Evolutionary conservation across 2,329 filamentous ascomycete genomes (phyloP), one percentile per base, ranked within the genome.

Genomic region (Microsporum ferrugineum): DNA sequence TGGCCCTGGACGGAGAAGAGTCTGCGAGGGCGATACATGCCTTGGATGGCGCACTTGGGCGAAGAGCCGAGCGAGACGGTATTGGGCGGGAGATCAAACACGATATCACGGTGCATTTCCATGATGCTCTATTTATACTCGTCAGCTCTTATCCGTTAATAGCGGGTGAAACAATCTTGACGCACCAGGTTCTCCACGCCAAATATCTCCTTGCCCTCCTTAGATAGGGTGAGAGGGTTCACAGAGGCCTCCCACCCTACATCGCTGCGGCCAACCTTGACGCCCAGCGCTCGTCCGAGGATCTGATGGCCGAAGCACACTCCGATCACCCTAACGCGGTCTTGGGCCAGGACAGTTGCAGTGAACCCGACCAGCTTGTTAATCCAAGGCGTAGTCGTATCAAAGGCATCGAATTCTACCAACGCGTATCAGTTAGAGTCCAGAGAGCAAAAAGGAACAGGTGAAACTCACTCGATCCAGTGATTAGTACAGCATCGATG

Each of bases 241-340:
- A 94, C 89, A 57, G 87, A 84, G n/a, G 88, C 77, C 75, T 95
- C 91, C 91, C 90, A 95, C 1, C 89, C 89, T 23, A 76, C 72
- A 29, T 84, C 79, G 70, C 83, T 88, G 60, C 84, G 77, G 39
- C 79, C 85, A 1, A 95, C 87, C 66, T 82, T 81, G 23, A 76
- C 81, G 2, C 84, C 88, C 66, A 91, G 71, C 0, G 89, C 88
- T 59, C 89, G 80, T 0, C 82, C 89, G 49, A 94, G 76, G 68
- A 95, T 91, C 76, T 95, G 89, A 71, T 95, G 90, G 3, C 90
- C 90, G 72, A 92, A 95, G 74, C 90, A 95, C 14, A 94, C 81
- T 8, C 89, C 90, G 14, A 95, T 79, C n/a, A 91, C 74, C 39
- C 84, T 82, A 5, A 94, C 82, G 0, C 84, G 78, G 31, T 80